Conservation (phyloP, 371 early-diverging fungal genomes). For the Apophysomyces elegans region DNA sequence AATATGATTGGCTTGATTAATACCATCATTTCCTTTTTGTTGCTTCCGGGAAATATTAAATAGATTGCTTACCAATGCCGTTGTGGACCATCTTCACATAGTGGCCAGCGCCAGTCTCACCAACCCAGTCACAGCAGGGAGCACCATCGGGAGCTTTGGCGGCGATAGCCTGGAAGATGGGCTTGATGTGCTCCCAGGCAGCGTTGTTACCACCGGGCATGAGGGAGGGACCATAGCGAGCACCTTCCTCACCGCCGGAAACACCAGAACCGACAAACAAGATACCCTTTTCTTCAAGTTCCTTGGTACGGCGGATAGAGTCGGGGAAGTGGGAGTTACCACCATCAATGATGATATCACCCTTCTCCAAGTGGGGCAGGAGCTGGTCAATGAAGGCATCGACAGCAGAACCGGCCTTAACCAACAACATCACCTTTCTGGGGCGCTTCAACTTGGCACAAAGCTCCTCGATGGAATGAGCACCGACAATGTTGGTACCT, state of each 20-base stretch:
- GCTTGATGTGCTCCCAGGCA: slow-evolving; percentile 93
- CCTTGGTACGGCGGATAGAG: slow-evolving; percentile 88
- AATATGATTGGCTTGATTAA: no score
- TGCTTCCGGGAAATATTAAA: no score
- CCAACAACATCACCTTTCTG: slow-evolving; percentile 96
- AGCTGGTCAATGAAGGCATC: slow-evolving; percentile 95
- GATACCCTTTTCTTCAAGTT: slow-evolving; percentile 87
- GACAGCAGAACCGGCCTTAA: slow-evolving; percentile 97
- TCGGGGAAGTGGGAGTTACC: slow-evolving; percentile 99
- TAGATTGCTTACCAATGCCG: slow-evolving; percentile 75
- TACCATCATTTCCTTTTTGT: no score
- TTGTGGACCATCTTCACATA: slow-evolving; percentile 99
- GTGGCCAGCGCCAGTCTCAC: slow-evolving; percentile 98
- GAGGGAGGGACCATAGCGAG: slow-evolving; percentile 97
- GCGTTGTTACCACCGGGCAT: slow-evolving; percentile 98
- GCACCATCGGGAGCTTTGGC: slow-evolving; percentile 87
- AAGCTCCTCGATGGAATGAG: slow-evolving; percentile 92
- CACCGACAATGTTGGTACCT: slow-evolving; percentile 93
- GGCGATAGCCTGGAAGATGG: slow-evolving; percentile 95
- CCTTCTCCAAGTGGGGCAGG: slow-evolving; percentile 81
- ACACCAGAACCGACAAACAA: slow-evolving; percentile 98
- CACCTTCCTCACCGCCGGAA: slow-evolving; percentile 99
- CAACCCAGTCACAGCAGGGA: slow-evolving; percentile 99
- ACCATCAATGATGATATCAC: slow-evolving; percentile 99
- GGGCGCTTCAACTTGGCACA: slow-evolving; percentile 92